These are phyloP conservation scores for Suillus placidus DNA, from an alignment of 768 basidiomycete genomes.

Conservation along the genomic window DNA sequence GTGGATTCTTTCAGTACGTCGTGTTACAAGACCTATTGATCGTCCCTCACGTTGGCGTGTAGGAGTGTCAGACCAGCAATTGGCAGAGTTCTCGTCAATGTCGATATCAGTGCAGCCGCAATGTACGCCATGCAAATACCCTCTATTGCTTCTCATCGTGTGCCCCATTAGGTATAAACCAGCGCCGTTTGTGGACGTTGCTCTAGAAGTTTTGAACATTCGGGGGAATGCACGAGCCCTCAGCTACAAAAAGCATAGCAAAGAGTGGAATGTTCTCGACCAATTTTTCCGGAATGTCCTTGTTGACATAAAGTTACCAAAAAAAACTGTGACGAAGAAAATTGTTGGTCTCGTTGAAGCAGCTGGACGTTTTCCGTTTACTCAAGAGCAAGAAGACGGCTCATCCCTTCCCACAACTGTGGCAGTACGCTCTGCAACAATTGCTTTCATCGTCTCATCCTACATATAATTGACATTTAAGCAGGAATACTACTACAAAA, in stretches of 20 bases:
- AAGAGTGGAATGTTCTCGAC: conserved; percentile 36
- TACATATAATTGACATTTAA: background rate
- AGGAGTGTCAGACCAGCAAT: conserved; percentile 51
- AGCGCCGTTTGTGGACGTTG: conserved; percentile 33
- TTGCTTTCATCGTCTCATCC: background rate
- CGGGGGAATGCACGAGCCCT: conserved; percentile 30
- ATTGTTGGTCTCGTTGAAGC: conserved; percentile 40
- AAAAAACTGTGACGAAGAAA: conserved; percentile 33
- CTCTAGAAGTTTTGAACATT: conserved; percentile 34
- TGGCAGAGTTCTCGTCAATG: conserved; percentile 45
- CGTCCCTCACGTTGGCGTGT: background rate
- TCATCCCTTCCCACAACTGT: conserved; percentile 35
- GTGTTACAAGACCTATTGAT: background rate
- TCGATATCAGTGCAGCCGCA: conserved; percentile 49
- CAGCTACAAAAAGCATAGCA: conserved; percentile 20
- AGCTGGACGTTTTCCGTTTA: conserved; percentile 45
- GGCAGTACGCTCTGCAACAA: background rate
- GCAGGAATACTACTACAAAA: conserved; percentile 46
- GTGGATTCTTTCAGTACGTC: conserved; percentile 54
- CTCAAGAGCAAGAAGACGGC: conserved; percentile 21
- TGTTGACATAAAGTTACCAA: conserved; percentile 24
- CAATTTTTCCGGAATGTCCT: conserved; percentile 42
- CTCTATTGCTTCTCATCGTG: background rate
- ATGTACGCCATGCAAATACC: conserved; percentile 36
- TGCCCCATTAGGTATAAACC: conserved; percentile 27